These are phyloP conservation scores for Psidium friedrichsthalianum DNA, from an alignment of 345 rosid species.

Conservation along the genomic window DNA sequence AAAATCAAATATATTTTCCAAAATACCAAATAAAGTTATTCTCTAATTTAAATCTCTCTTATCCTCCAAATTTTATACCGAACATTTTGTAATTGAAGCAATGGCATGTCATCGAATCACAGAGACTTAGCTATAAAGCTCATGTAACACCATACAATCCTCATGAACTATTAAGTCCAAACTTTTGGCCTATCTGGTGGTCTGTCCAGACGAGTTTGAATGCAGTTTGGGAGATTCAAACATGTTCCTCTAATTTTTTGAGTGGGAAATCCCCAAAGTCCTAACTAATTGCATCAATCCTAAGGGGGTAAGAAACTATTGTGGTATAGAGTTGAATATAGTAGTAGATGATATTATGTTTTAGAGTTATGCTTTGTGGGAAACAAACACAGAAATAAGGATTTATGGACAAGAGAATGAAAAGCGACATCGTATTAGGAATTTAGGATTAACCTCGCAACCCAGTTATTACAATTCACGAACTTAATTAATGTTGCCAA, in stretches of 20 bases:
- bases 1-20: too few relatives aligned
- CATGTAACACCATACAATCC: neutral
- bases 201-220: neutral
- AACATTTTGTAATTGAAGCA: too few relatives aligned
- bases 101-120: too few relatives aligned
- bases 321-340: neutral
- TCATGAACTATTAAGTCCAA: neutral
- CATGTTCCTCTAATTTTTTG: neutral
- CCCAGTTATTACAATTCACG: neutral
- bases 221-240: neutral
- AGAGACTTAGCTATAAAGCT: neutral
- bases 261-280: neutral
- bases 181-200: neutral
- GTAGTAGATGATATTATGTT: neutral
- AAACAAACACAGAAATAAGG: neutral
- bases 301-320: neutral
- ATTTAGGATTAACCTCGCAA: neutral
- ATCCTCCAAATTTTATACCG: too few relatives aligned
- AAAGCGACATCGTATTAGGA: neutral
- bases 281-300: neutral
- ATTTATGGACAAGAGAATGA: neutral
- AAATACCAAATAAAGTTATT: too few relatives aligned
- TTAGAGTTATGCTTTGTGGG: neutral
- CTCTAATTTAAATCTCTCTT: too few relatives aligned
- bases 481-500: neutral